These are phyloP conservation scores for Rhytidiadelphus loreus DNA, from an alignment of 225 moss, liverwort and hornwort genomes.

Conservation along the genomic window DNA sequence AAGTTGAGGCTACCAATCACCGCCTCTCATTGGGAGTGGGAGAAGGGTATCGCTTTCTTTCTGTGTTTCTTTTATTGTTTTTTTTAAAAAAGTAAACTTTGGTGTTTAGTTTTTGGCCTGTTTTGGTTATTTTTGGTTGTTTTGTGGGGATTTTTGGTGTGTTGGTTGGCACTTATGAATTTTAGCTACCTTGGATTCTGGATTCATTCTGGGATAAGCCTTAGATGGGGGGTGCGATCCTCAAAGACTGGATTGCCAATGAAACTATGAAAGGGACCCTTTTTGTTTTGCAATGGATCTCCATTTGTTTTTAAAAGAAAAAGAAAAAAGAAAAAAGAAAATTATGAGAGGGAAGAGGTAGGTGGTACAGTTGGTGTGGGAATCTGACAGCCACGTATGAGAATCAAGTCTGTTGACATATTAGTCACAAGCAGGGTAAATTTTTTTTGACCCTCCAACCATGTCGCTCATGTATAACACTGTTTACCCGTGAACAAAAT, in stretches of 20 bases:
- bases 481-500: background rate
- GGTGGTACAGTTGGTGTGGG: background rate
- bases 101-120: background rate
- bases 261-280: no score
- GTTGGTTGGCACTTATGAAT: background rate
- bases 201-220: background rate
- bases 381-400: background rate
- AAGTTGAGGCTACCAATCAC: background rate
- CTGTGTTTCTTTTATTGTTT: background rate
- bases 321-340: no score
- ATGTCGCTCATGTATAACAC: background rate
- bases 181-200: background rate
- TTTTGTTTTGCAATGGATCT: no score
- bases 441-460: background rate
- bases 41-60: background rate
- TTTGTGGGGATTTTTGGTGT: background rate
- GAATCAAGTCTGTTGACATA: background rate
- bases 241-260: background rate
- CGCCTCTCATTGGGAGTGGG: background rate
- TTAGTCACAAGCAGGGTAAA: background rate
- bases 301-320: no score
- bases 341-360: no score
- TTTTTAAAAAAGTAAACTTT: background rate
- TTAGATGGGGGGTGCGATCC: background rate
- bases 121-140: background rate